Conservation (phyloP, 257 asterid species). For the Solanum pimpinellifolium region DNA sequence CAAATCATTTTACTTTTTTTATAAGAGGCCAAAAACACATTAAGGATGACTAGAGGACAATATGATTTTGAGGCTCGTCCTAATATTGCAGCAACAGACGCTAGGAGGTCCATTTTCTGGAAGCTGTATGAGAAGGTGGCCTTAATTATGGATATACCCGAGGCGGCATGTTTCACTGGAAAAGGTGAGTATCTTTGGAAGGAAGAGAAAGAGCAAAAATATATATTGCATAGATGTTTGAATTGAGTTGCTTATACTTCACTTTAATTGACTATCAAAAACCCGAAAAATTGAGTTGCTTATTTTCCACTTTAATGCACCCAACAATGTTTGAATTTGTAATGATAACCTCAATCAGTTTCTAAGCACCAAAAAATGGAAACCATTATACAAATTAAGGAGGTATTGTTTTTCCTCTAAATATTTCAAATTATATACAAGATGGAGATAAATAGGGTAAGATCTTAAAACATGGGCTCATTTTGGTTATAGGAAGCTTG, state of each 20-base stretch:
- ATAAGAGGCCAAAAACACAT: background rate
- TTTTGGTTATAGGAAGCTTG: background rate
- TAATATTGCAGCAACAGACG: background rate
- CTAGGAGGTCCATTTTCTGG: background rate
- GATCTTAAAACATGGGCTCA: background rate
- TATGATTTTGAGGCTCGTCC: background rate
- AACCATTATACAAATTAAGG: background rate
- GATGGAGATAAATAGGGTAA: background rate
- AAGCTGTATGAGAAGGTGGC: background rate
- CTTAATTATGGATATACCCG: background rate
- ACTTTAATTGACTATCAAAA: background rate
- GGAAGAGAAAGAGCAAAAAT: background rate
- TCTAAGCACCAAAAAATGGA: background rate
- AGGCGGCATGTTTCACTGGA: background rate
- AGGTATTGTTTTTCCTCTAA: background rate
- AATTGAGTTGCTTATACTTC: background rate
- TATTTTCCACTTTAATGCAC: background rate
- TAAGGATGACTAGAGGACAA: background rate
- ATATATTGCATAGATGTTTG: background rate
- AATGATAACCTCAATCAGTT: background rate
- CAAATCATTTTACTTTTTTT: background rate
- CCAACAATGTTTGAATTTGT: background rate
- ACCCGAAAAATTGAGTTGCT: background rate
- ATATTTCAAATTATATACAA: background rate
- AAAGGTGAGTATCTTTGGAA: background rate